Percentiles rank a stretch among this genome's conserved stretches.
These are phyloP conservation scores for Cyberlindnera xylosilytica DNA, from an alignment of 805 yeast genomes.

Conservation along the genomic window DNA sequence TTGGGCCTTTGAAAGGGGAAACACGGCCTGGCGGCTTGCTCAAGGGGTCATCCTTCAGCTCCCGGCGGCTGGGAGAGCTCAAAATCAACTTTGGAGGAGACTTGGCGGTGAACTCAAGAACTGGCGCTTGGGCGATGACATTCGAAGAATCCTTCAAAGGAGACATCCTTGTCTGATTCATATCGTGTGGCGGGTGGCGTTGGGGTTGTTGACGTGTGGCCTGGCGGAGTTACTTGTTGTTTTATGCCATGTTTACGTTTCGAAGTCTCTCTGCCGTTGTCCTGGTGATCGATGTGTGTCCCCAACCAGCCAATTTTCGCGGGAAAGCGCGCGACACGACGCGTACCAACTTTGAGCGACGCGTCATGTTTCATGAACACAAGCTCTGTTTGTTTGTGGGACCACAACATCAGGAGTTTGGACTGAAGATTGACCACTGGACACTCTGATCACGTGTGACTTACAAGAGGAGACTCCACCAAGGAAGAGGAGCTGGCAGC, in stretches of 20 bases:
- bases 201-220: too few relatives aligned
- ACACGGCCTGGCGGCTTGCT: conserved; percentile 24
- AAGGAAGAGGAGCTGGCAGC: not conserved
- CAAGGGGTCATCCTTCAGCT: conserved; percentile 9
- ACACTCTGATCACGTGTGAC: too few relatives aligned
- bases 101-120: conserved; percentile 16
- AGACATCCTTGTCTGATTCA: not conserved
- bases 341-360: not conserved
- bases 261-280: not conserved
- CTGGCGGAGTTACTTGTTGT: too few relatives aligned
- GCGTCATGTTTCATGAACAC: not conserved
- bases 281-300: not conserved
- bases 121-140: conserved; percentile 9
- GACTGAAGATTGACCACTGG: too few relatives aligned
- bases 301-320: not conserved
- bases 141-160: conserved; percentile 14
- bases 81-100: conserved; percentile 15
- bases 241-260: not conserved
- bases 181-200: too few relatives aligned
- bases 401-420: too few relatives aligned
- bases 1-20: conserved; percentile 26
- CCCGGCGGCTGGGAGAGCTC: not conserved
- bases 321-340: not conserved
- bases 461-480: too few relatives aligned
- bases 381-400: too few relatives aligned